Conservation (phyloP, 2,329 filamentous ascomycete genomes). For the Exserohilum turcica region DNA sequence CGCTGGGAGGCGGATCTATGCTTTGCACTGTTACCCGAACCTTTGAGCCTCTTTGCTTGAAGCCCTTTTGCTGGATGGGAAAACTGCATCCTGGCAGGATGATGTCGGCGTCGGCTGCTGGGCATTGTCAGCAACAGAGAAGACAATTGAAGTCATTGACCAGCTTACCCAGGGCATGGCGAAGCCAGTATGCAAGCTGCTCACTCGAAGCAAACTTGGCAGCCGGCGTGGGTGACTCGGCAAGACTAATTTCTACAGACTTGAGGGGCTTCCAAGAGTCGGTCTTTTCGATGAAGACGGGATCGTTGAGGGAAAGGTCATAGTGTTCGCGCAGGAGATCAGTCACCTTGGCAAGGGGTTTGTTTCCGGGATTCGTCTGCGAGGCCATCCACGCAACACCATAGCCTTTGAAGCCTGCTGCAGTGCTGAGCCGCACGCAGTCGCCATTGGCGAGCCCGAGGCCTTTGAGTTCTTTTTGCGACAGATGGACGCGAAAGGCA, state of each 20-base stretch:
- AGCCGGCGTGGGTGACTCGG: constrained; percentile 23
- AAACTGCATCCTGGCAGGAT: constrained; percentile 73
- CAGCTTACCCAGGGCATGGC: constrained; percentile 39
- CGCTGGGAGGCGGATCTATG: constrained; percentile 53
- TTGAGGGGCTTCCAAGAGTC: constrained; percentile 36
- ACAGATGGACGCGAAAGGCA: constrained; percentile 64
- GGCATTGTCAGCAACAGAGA: constrained; percentile 15
- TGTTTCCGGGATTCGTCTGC: constrained; percentile 49
- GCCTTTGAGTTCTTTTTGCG: constrained; percentile 60
- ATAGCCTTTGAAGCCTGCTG: constrained; percentile 53
- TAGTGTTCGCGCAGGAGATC: constrained; percentile 74
- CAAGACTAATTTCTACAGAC: constrained; percentile 34
- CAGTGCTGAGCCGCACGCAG: constrained; percentile 58
- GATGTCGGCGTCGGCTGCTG: constrained; percentile 65
- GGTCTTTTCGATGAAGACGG: constrained; percentile 63
- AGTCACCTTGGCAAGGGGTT: constrained; percentile 63
- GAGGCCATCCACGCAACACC: constrained; percentile 68
- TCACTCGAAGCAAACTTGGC: constrained; percentile 32
- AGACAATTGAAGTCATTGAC: not conserved
- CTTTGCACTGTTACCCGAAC: constrained; percentile 65
- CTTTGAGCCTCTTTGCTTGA: constrained; percentile 55
- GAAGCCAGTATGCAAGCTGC: constrained; percentile 39
- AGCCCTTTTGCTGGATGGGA: constrained; percentile 57
- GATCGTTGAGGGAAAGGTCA: constrained; percentile 65
- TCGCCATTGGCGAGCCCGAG: constrained; percentile 64